Conservation (phyloP, 1,139 yeast genomes). For the Yarrowia galli region DNA sequence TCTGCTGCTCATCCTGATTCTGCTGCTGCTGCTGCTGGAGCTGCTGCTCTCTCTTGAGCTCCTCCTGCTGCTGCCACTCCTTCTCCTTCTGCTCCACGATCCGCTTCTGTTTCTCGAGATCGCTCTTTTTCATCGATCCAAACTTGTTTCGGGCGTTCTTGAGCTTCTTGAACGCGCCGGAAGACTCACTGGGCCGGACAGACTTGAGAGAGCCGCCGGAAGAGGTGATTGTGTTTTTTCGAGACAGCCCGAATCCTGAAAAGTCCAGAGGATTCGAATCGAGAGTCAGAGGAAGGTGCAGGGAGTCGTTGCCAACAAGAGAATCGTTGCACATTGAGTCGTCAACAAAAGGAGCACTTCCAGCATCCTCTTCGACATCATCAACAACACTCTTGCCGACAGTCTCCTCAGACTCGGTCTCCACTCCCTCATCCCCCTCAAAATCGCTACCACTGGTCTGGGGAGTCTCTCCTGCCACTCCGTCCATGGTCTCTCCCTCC, state of each 20-base stretch:
- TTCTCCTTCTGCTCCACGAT: slow-evolving; percentile 6
- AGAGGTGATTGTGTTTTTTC: slow-evolving; percentile 46
- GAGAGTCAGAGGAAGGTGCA: neutral
- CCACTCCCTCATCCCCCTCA: neutral
- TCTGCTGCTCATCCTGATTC: neutral
- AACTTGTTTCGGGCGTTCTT: slow-evolving; percentile 40
- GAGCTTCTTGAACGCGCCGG: slow-evolving; percentile 41
- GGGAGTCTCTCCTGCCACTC: neutral
- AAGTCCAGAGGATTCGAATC: slow-evolving; percentile 21
- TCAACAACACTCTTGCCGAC: neutral
- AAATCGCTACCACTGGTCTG: slow-evolving; percentile 8
- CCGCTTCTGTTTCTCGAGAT: slow-evolving; percentile 21
- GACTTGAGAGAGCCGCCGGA: slow-evolving; percentile 27
- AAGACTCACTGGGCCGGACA: slow-evolving; percentile 35
- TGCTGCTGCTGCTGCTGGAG: neutral
- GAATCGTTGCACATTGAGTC: neutral
- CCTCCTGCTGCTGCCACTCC: slow-evolving; percentile 10
- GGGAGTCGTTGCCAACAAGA: slow-evolving; percentile 2
- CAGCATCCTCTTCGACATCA: neutral
- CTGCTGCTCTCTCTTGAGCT: neutral
- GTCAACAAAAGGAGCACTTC: neutral
- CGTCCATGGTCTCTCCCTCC: slow-evolving; percentile 7
- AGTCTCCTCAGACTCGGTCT: neutral
- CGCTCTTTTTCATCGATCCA: slow-evolving; percentile 29
- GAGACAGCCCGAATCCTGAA: slow-evolving; percentile 41